These are phyloP conservation scores for Colletotrichum sp. DNA, from an alignment of 2,329 filamentous ascomycete species.

Conservation along the genomic window DNA sequence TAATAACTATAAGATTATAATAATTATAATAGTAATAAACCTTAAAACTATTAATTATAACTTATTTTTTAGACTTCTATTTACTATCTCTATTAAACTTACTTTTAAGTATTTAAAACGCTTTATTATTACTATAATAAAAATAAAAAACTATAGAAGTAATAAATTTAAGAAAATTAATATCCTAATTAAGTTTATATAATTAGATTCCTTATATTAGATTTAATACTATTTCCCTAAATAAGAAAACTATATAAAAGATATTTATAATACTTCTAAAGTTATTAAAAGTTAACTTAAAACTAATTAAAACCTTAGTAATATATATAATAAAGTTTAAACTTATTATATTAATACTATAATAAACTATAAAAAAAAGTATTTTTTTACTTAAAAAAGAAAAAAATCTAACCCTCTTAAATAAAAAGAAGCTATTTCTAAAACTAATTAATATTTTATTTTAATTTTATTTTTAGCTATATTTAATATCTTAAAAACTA, in stretches of 20 bases:
- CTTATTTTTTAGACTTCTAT: not conserved
- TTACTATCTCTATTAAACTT: not conserved
- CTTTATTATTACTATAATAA: not conserved
- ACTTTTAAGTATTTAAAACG: not conserved
- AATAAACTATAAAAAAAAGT: not conserved
- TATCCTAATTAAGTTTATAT: not conserved
- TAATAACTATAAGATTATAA: not conserved
- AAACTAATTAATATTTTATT: not conserved
- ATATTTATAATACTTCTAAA: not conserved
- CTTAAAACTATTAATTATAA: not conserved
- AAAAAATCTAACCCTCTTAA: not conserved
- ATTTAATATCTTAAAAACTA: not conserved
- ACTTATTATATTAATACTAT: not conserved
- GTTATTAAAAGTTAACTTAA: not conserved
- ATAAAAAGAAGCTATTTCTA: not conserved
- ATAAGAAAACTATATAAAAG: not conserved
- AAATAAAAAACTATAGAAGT: not conserved
- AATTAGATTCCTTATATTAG: not conserved
- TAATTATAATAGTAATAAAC: not conserved
- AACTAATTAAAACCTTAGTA: not conserved
- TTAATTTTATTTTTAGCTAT: not conserved
- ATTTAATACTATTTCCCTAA: not conserved
- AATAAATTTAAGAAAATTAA: not conserved
- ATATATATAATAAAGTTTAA: not conserved
- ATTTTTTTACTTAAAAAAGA: not conserved